phyloP scores from a whole-genome alignment of 345 rosid genomes.

The thale cress (Arabidopsis thaliana) region DNA sequence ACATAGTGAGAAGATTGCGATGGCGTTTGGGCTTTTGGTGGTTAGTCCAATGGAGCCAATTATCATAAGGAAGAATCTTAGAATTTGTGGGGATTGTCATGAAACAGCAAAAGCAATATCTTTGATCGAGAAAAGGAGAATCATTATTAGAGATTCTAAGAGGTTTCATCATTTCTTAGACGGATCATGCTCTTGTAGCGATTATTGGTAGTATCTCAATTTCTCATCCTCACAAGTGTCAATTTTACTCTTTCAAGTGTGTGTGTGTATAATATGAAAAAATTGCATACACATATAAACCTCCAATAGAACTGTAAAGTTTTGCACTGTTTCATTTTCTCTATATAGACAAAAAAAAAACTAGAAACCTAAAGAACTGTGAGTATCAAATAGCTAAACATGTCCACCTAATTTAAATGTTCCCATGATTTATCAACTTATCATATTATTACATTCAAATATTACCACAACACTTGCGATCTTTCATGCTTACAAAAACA shows the following conservation, averaged over 20 bases:
- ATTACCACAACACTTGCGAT: background rate
- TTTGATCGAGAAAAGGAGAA: constrained; percentile 56
- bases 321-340: too few species aligned
- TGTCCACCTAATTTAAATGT: too few species aligned
- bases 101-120: constrained; percentile 58
- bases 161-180: constrained; percentile 77
- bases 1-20: constrained; percentile 79
- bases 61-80: constrained; percentile 70
- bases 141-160: constrained; percentile 70
- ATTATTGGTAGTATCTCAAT: constrained; percentile 57
- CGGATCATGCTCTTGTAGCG: constrained; percentile 71
- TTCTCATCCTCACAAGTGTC: background rate
- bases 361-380: too few species aligned
- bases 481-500: constrained; percentile 28
- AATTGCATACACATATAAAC: too few species aligned
- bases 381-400: too few species aligned
- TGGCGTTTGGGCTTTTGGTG: constrained; percentile 70
- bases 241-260: background rate
- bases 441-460: background rate
- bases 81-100: constrained; percentile 77
- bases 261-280: background rate
- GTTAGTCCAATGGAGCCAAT: constrained; percentile 49
- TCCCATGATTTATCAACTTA: background rate
- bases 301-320: too few species aligned
- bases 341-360: too few species aligned